These are phyloP conservation scores for Cenchrus americanus DNA, from an alignment of 176 grass and related monocot species.

Conservation along the genomic window DNA sequence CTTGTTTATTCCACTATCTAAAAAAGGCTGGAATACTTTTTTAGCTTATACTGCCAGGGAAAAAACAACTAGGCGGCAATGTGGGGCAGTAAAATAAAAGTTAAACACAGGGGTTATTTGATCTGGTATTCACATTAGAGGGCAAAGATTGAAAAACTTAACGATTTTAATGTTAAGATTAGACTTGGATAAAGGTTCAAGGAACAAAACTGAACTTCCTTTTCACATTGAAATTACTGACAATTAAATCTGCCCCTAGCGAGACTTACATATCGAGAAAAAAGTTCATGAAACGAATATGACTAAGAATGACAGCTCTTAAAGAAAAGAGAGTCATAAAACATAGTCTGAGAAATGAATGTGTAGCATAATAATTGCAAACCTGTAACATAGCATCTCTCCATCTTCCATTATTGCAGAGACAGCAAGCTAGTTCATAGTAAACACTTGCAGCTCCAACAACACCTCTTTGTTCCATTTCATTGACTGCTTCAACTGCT, in stretches of 20 bases:
- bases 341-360: conserved; percentile 11
- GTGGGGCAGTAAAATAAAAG: not conserved
- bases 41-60: not conserved
- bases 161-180: not conserved
- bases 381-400: conserved; percentile 92
- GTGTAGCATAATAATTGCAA: conserved; percentile 8
- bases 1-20: too few species aligned
- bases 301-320: not conserved
- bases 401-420: conserved; percentile 90
- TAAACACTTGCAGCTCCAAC: conserved; percentile 86
- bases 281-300: not conserved
- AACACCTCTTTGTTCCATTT: conserved; percentile 90
- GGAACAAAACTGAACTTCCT: not conserved
- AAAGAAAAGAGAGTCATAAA: not conserved
- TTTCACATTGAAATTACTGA: not conserved
- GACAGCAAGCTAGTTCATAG: conserved; percentile 89
- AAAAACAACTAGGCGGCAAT: not conserved
- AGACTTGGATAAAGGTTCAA: not conserved
- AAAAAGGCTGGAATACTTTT: too few species aligned
- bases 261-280: not conserved
- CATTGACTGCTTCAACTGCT: conserved; percentile 73
- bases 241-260: not conserved
- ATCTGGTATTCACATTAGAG: conserved; percentile 1
- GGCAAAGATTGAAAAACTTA: not conserved
- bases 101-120: not conserved